Percentiles rank a stretch among this genome's conserved stretches.
Conservation (phyloP, 176 grass and related monocot species). For the Cocos nucifera region DNA sequence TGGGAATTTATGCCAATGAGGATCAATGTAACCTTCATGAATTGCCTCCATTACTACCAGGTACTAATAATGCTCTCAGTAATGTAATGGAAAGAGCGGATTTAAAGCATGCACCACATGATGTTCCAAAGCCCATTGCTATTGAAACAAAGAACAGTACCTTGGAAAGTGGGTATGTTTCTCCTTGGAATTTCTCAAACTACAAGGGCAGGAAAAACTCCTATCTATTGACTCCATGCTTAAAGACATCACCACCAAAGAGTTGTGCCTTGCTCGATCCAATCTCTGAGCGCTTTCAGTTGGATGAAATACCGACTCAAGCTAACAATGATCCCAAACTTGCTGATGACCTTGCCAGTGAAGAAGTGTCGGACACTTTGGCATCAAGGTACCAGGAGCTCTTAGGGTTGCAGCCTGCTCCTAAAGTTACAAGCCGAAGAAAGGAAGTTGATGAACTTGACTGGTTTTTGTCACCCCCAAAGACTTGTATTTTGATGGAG, state of each 20-base stretch:
- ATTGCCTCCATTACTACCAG: constrained; percentile 28
- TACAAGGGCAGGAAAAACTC: constrained; percentile 29
- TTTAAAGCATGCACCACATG: constrained; percentile 18
- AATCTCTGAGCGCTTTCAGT: constrained; percentile 30
- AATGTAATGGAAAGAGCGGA: constrained; percentile 19
- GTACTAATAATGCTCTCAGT: constrained; percentile 13
- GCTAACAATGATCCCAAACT: constrained; percentile 7
- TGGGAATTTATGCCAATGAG: constrained; percentile 15
- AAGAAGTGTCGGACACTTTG: constrained; percentile 36
- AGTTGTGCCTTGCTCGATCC: constrained; percentile 33
- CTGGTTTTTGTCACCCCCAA: constrained; percentile 86
- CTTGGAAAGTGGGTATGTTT: constrained; percentile 9
- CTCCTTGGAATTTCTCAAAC: constrained; percentile 31
- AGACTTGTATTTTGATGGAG: constrained; percentile 60
- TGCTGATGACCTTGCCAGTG: constrained; percentile 14
- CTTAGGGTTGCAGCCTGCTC: constrained; percentile 27
- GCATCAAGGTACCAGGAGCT: constrained; percentile 40
- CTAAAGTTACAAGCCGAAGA: constrained; percentile 14
- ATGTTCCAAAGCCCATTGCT: constrained; percentile 10
- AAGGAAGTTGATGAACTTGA: constrained; percentile 52
- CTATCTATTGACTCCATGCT: constrained; percentile 20
- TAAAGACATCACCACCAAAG: constrained; percentile 25
- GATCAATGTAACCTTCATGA: constrained; percentile 17
- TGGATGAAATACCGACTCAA: constrained; percentile 19
- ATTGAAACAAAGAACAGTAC: constrained; percentile 11